Percentiles rank a stretch among this genome's conserved stretches.
Evolutionary conservation across 139 green algal genomes (phyloP).

Genomic region (Diplosphaera chodatii): DNA sequence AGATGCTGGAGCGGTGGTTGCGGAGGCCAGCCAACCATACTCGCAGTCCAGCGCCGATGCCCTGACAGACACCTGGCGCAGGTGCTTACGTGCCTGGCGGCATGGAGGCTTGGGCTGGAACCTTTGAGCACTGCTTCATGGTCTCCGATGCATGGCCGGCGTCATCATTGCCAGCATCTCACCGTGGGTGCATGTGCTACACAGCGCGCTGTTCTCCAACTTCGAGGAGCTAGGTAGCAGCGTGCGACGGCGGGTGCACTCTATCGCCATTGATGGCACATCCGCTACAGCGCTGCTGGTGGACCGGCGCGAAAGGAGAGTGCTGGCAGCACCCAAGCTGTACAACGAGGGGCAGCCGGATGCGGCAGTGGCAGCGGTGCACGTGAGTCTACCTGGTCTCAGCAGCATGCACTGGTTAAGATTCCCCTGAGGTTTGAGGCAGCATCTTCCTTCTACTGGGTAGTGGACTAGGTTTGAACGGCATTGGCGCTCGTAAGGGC

Average conservation of each 20-base stretch:
- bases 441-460: no score
- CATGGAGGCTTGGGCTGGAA: no score
- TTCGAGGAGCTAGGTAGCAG: slow-evolving; percentile 25
- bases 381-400: background rate
- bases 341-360: slow-evolving; percentile 69
- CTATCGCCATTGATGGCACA: slow-evolving; percentile 81
- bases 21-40: background rate
- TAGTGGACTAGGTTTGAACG: no score
- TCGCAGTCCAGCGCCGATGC: background rate
- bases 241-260: slow-evolving; percentile 10
- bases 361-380: background rate
- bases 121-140: background rate
- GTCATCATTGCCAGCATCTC: no score
- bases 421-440: no score
- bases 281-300: slow-evolving; percentile 81
- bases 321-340: slow-evolving; percentile 57
- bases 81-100: no score
- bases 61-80: slow-evolving; percentile 33
- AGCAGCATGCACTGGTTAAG: no score
- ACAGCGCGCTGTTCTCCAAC: slow-evolving; percentile 48
- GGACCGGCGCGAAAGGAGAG: slow-evolving; percentile 36
- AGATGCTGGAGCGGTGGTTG: background rate
- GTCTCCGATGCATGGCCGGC: no score
- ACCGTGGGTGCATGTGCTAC: no score
- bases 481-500: no score